A percentile compares a stretch with the other conserved stretches of the same genome.
Evolutionary conservation across 2,329 filamentous ascomycete genomes (phyloP).

Genomic region (Aspergillus ochraceus): DNA sequence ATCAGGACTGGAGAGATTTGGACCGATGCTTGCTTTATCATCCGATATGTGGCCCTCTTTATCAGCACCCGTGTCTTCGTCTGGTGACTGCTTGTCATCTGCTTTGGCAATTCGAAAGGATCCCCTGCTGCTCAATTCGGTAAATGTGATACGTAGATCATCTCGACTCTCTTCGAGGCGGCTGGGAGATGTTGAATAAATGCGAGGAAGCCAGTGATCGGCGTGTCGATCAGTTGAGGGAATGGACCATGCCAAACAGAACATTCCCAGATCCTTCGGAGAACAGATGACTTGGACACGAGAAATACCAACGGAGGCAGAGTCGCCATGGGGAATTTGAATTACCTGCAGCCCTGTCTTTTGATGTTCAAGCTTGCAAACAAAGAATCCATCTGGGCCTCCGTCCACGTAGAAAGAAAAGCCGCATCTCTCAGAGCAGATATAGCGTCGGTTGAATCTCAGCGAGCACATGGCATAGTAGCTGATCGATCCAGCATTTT

Average conservation of each 20-base stretch:
- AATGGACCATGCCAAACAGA: conserved; percentile 28
- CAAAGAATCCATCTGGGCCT: conserved; percentile 28
- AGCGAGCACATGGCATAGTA: conserved; percentile 32
- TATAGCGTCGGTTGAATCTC: conserved; percentile 25
- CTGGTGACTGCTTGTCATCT: background rate
- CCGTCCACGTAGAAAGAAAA: conserved; percentile 29
- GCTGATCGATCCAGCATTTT: conserved; percentile 14
- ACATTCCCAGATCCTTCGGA: conserved; percentile 22
- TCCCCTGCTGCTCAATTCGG: background rate
- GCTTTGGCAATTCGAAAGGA: background rate
- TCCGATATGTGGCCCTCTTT: background rate
- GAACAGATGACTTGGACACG: conserved; percentile 26
- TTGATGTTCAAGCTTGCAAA: conserved; percentile 16
- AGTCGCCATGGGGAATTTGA: conserved; percentile 12
- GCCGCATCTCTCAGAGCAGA: conserved; percentile 33
- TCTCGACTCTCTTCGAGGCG: conserved; percentile 10
- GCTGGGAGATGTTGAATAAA: conserved; percentile 18
- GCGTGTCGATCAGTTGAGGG: conserved; percentile 9
- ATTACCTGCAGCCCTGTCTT: conserved; percentile 18
- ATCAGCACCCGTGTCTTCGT: background rate
- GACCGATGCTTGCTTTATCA: background rate
- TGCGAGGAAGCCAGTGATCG: conserved; percentile 28
- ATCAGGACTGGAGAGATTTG: background rate
- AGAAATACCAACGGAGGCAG: conserved; percentile 16
- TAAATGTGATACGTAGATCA: conserved; percentile 13